These are phyloP conservation scores for Davidsoniella eucalypti DNA, from an alignment of 2,329 filamentous ascomycete genomes.

Conservation along the genomic window DNA sequence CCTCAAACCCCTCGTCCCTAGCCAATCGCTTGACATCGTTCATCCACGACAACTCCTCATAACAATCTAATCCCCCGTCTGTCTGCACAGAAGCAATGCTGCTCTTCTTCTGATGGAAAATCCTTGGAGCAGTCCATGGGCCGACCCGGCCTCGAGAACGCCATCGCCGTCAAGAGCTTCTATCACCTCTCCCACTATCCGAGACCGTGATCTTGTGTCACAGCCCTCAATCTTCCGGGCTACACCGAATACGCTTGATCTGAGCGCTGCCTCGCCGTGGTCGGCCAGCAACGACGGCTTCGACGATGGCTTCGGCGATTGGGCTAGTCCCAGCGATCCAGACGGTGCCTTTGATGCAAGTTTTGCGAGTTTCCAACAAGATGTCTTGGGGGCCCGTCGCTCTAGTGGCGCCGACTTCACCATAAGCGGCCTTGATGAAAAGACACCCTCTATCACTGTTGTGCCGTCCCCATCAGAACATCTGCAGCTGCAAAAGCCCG, in stretches of 20 bases:
- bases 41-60: background rate
- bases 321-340: background rate
- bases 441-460: background rate
- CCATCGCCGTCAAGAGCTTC: slow-evolving; percentile 7
- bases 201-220: slow-evolving; percentile 1
- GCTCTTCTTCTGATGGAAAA: slow-evolving; percentile 33
- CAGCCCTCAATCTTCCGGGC: background rate
- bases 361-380: slow-evolving; percentile 4
- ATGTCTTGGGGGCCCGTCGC: background rate
- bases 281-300: background rate
- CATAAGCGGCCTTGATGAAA: background rate
- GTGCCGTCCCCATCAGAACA: background rate
- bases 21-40: background rate
- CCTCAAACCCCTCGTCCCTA: background rate
- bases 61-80: background rate
- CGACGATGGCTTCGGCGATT: slow-evolving; percentile 8
- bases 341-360: slow-evolving; percentile 4
- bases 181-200: background rate
- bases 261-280: slow-evolving; percentile 8
- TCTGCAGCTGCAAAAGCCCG: background rate
- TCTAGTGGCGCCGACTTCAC: background rate
- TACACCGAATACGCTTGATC: slow-evolving; percentile 2
- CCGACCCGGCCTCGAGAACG: slow-evolving; percentile 18
- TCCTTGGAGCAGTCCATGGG: slow-evolving; percentile 47
- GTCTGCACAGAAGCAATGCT: slow-evolving; percentile 6